Percentiles rank a stretch among this genome's conserved stretches.
These are phyloP conservation scores for Falciphora oryzae DNA, from an alignment of 2,329 filamentous ascomycete genomes.

Conservation along the genomic window DNA sequence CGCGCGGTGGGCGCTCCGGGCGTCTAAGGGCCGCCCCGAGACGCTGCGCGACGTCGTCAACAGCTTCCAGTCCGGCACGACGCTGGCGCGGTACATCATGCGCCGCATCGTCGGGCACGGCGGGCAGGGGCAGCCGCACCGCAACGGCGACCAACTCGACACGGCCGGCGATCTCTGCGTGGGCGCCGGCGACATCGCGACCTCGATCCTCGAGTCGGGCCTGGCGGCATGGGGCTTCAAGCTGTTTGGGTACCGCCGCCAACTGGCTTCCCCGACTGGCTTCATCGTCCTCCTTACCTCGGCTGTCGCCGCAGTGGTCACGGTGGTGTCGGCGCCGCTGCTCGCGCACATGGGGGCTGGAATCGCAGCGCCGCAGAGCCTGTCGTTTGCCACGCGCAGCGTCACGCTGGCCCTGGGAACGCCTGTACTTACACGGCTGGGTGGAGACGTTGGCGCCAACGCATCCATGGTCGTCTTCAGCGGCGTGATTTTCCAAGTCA, in stretches of 20 bases:
- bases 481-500: conserved; percentile 36
- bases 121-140: conserved; percentile 5
- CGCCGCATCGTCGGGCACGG: background rate
- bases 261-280: conserved; percentile 39
- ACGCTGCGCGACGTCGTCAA: conserved; percentile 20
- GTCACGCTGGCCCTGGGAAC: conserved; percentile 45
- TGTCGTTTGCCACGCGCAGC: conserved; percentile 44
- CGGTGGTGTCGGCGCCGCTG: conserved; percentile 36
- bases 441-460: conserved; percentile 40
- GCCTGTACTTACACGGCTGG: conserved; percentile 38
- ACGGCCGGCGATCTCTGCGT: conserved; percentile 18
- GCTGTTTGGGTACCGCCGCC: conserved; percentile 42
- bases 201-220: conserved; percentile 43
- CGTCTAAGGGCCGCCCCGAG: conserved; percentile 10
- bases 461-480: conserved; percentile 47
- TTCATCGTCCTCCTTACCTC: conserved; percentile 32
- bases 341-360: conserved; percentile 26
- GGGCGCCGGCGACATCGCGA: conserved; percentile 43
- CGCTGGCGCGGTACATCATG: conserved; percentile 24
- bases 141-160: background rate
- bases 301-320: conserved; percentile 31
- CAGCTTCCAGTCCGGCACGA: conserved; percentile 22
- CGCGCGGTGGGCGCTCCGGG: conserved; percentile 26
- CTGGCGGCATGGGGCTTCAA: conserved; percentile 50
- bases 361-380: conserved; percentile 23